Base-by-base conservation (phyloP, 2,329 filamentous ascomycete species). In the Hymenoscyphus fraxineus region DNA sequence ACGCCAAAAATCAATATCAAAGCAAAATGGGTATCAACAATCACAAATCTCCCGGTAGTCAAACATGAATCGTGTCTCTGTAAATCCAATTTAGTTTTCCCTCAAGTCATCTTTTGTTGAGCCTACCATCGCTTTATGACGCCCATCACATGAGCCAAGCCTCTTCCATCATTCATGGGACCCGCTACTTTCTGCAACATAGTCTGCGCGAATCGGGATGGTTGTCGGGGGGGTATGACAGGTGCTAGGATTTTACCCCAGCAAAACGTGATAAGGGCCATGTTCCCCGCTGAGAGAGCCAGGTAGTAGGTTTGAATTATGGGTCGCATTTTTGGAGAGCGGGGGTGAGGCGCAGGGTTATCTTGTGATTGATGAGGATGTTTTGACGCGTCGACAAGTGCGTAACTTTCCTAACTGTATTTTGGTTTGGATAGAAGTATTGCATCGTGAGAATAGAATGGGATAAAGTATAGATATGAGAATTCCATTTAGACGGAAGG, bases 291-390 rank as follows among this genome's bases (percentile, higher is more conserved):
- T 16, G 62, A 51, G 51, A 68, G 64, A 22, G 60, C 58, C 35
- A 63, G 41, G 58, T 66, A 68, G 60, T 66, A 67, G 38, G 62
- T 56, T 59, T 62, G 40, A 60, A 62, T 61, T 31, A 66, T 13
- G 51, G 32, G 22, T 19, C 61, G 51, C 55, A 67, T 62, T 39
- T 65, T 61, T 44, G 6, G 41, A 44, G n/a, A 44, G 41, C 16
- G 41, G 41, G 16, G n/a, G 9, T 35, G 35, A 35, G 9, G 6
- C 1, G 35, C 35, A 35, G 35, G 35, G 35, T 35, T 35, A 35
- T 35, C 9, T 7, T 35, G 16, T 44, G 41, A 6, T 13, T 13
- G 41, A 44, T 44, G 15, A n/a, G 5, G 41, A 7, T 16, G 41
- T 44, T 44, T 16, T 44, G 41, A n/a, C 19, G 41, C 7, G 40